Evolutionary conservation across 352 stramenopile genomes (phyloP).

Genomic region (Blastocystis sp.): DNA sequence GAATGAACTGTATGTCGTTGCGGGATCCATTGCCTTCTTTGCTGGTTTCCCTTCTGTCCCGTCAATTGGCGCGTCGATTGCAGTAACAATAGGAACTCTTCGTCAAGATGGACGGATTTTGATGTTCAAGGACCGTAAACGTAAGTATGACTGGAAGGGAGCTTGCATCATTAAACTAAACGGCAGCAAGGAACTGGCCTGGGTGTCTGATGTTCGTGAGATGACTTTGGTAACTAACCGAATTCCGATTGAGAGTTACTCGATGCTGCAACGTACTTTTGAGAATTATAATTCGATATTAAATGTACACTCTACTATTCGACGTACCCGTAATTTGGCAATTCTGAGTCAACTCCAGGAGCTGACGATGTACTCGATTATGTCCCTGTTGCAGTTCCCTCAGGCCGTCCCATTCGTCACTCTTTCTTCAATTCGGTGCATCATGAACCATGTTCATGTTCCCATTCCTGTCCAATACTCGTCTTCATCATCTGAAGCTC

Average conservation of each 20-base stretch:
- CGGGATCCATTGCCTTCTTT: slow-evolving; percentile 5
- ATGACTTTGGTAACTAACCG: neutral
- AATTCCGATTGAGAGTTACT: slow-evolving; percentile 47
- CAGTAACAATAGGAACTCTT: slow-evolving; percentile 20
- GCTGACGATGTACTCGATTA: slow-evolving; percentile 18
- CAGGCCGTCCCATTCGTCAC: neutral
- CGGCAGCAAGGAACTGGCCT: slow-evolving; percentile 33
- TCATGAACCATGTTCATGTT: slow-evolving; percentile 19
- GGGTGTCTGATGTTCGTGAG: neutral
- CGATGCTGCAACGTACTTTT: neutral
- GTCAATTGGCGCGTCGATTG: neutral
- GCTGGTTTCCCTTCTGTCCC: neutral
- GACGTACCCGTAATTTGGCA: neutral
- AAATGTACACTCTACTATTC: neutral
- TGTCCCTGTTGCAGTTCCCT: slow-evolving; percentile 20
- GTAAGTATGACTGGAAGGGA: neutral
- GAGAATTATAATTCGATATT: neutral
- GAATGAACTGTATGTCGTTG: neutral
- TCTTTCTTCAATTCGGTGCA: neutral
- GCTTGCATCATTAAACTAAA: slow-evolving; percentile 31
- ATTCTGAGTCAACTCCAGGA: slow-evolving; percentile 22
- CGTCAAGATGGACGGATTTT: slow-evolving; percentile 20
- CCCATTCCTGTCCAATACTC: neutral
- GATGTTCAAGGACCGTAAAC: slow-evolving; percentile 38
- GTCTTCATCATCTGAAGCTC: neutral